Evolutionary conservation across 495 filamentous ascomycete species (phyloP).

Genomic region (Daldinia grandis): DNA sequence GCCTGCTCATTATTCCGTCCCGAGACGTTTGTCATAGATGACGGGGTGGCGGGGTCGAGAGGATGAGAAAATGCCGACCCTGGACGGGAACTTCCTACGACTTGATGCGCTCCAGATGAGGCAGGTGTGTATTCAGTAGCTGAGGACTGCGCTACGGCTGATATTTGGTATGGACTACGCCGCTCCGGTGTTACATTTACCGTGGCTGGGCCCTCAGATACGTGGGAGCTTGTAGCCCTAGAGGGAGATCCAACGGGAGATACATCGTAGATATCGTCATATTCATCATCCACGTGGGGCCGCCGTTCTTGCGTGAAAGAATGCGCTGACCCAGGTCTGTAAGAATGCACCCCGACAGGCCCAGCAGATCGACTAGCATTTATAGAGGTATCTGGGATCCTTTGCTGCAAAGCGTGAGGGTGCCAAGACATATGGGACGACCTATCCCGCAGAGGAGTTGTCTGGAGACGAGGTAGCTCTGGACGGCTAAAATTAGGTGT

Average conservation of each 20-base stretch:
- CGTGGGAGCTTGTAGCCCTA: conserved; percentile 29
- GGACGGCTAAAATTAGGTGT: conserved; percentile 31
- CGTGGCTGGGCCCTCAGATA: conserved; percentile 10
- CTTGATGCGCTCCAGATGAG: conserved; percentile 32
- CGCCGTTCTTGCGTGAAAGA: conserved; percentile 32
- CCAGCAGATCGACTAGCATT: conserved; percentile 20
- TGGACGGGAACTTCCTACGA: conserved; percentile 18
- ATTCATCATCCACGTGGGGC: conserved; percentile 15
- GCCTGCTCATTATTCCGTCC: conserved; percentile 14
- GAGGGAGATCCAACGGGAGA: conserved; percentile 61
- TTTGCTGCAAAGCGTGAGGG: conserved; percentile 18
- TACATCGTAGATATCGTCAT: conserved; percentile 63
- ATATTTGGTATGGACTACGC: conserved; percentile 42
- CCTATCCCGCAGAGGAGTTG: conserved; percentile 21
- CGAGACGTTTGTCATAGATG: conserved; percentile 35
- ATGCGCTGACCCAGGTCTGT: conserved; percentile 34
- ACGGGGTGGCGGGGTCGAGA: conserved; percentile 41
- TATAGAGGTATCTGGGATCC: conserved; percentile 4
- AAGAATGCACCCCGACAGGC: conserved; percentile 26
- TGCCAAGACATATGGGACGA: conserved; percentile 33
- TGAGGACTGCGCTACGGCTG: conserved; percentile 23
- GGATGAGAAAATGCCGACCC: conserved; percentile 34
- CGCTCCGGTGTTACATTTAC: conserved; percentile 33
- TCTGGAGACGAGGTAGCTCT: conserved; percentile 43
- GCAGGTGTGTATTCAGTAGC: conserved; percentile 33